Percentiles rank a stretch among this genome's conserved stretches.
phyloP scores from a whole-genome alignment of 2,329 filamentous ascomycete genomes.

The Colletotrichum chlorophyti region DNA sequence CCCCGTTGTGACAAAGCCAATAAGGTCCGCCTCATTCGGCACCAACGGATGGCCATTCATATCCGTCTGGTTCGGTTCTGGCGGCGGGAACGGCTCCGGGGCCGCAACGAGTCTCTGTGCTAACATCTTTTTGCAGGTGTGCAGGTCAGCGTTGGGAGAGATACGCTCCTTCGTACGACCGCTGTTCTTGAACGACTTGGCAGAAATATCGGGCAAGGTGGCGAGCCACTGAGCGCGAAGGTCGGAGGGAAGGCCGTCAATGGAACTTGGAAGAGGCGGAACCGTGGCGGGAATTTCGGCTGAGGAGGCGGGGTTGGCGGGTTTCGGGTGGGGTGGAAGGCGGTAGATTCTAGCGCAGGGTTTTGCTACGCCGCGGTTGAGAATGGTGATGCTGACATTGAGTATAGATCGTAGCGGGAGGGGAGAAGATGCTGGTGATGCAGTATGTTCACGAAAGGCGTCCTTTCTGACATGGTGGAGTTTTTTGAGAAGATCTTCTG shows the following conservation, averaged over 20 bases:
- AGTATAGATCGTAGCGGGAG: slow-evolving; percentile 51
- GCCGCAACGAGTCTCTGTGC: slow-evolving; percentile 55
- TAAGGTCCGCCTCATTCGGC: slow-evolving; percentile 77
- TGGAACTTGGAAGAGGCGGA: slow-evolving; percentile 34
- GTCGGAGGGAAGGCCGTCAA: slow-evolving; percentile 45
- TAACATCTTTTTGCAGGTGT: slow-evolving; percentile 50
- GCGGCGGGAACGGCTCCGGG: slow-evolving; percentile 43
- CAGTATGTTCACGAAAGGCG: slow-evolving; percentile 40
- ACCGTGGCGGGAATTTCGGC: slow-evolving; percentile 56
- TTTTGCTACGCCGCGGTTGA: slow-evolving; percentile 73
- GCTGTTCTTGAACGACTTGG: slow-evolving; percentile 21
- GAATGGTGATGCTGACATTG: slow-evolving; percentile 71
- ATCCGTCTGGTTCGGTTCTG: slow-evolving; percentile 42
- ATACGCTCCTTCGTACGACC: slow-evolving; percentile 30
- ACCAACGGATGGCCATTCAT: slow-evolving; percentile 67
- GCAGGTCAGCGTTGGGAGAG: slow-evolving; percentile 36
- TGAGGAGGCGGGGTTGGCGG: slow-evolving; percentile 37
- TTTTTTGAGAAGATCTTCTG: slow-evolving; percentile 18
- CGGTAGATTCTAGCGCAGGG: slow-evolving; percentile 85
- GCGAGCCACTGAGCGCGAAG: slow-evolving; percentile 77
- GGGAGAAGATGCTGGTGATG: slow-evolving; percentile 29
- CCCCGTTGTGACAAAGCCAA: slow-evolving; percentile 91
- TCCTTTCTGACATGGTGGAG: slow-evolving; percentile 18
- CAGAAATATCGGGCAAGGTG: slow-evolving; percentile 47
- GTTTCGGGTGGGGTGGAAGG: slow-evolving; percentile 61